phyloP scores from a whole-genome alignment of 495 filamentous ascomycete species.

The Massariosphaeria phaeospora region DNA sequence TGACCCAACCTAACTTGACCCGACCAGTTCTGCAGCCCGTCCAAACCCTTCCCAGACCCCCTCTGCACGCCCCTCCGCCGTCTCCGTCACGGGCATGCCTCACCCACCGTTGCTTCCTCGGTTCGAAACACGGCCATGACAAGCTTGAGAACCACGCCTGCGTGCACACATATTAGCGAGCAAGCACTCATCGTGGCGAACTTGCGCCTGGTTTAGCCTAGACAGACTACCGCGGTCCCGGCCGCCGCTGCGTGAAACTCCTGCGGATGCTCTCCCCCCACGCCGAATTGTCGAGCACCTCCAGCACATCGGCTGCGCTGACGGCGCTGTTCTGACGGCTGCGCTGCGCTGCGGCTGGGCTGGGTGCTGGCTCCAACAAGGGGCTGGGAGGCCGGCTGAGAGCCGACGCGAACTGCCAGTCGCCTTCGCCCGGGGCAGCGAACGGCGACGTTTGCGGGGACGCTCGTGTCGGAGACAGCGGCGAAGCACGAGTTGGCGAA shows the following conservation, averaged over 20 bases:
- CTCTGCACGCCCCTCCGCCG: conserved; percentile 1
- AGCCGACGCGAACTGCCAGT: conserved; percentile 40
- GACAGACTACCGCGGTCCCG: conserved; percentile 18
- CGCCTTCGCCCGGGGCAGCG: conserved; percentile 27
- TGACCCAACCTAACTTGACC: no score
- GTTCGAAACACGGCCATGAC: conserved; percentile 11
- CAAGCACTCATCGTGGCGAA: no score
- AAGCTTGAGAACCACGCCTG: neutral
- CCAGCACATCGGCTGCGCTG: conserved; percentile 71
- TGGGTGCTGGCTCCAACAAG: conserved; percentile 30
- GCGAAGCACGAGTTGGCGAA: conserved; percentile 27
- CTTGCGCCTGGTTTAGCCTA: no score
- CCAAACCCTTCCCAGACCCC: conserved; percentile 12
- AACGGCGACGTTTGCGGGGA: conserved; percentile 29
- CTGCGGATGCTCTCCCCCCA: conserved; percentile 90
- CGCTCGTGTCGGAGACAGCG: conserved; percentile 25
- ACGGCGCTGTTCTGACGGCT: conserved; percentile 62
- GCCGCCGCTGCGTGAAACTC: conserved; percentile 72
- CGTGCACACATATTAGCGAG: no score
- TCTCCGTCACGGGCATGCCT: conserved; percentile 16
- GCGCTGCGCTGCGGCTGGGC: conserved; percentile 34
- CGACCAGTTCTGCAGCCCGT: conserved; percentile 19
- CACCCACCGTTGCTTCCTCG: conserved; percentile 5
- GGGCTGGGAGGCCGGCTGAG: conserved; percentile 40
- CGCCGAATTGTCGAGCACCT: conserved; percentile 75